A percentile compares a stretch with the other conserved stretches of the same genome.
Conservation (phyloP, 495 filamentous ascomycete genomes). For the Penicillium diatomitis region DNA sequence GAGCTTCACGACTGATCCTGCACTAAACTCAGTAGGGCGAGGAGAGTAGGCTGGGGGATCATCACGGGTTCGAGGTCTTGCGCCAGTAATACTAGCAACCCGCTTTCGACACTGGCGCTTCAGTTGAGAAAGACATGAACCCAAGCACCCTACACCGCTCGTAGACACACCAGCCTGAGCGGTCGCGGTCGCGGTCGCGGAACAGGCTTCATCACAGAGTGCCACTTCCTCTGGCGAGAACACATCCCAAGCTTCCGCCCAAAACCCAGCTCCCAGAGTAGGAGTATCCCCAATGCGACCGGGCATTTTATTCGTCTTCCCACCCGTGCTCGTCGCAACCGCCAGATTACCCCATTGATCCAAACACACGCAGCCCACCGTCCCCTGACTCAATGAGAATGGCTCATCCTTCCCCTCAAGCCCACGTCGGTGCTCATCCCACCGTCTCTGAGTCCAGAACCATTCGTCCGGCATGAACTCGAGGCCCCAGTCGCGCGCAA, state of each 20-base stretch:
- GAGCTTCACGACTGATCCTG: neutral
- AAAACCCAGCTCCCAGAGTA: slow-evolving; percentile 77
- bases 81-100: no score
- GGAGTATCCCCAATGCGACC: slow-evolving; percentile 85
- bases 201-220: no score
- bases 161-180: no score
- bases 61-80: neutral
- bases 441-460: slow-evolving; percentile 70
- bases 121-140: no score
- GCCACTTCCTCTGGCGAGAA: neutral
- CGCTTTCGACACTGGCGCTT: no score
- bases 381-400: slow-evolving; percentile 54
- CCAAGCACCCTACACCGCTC: no score
- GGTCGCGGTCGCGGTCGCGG: no score
- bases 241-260: slow-evolving; percentile 74
- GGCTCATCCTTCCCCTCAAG: slow-evolving; percentile 39
- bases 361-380: slow-evolving; percentile 73
- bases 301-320: slow-evolving; percentile 80
- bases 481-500: slow-evolving; percentile 58
- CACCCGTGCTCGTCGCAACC: slow-evolving; percentile 78
- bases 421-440: slow-evolving; percentile 72
- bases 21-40: neutral
- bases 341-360: slow-evolving; percentile 65
- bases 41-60: slow-evolving; percentile 3
- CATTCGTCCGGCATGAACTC: slow-evolving; percentile 61